Evolutionary conservation across 2,329 filamentous ascomycete species (phyloP), one percentile per base, ranked within the genome.

Genomic region (Periglandula ipomoeae): DNA sequence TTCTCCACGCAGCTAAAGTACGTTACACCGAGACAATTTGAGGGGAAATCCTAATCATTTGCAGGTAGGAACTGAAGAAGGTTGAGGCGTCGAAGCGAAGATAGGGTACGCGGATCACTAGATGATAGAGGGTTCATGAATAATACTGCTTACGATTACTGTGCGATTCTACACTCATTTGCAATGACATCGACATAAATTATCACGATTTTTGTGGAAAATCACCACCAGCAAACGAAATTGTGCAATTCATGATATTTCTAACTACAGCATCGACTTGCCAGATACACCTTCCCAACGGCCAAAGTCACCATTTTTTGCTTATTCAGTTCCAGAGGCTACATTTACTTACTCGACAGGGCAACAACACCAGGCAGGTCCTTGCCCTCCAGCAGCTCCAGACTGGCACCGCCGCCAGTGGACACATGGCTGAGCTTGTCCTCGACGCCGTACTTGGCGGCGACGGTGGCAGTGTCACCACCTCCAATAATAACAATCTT

Each of bases 401-500:
- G 77, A 61, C 85, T 91, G 58, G 93, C 93, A 73, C 93, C 93
- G 64, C 93, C 93, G 59, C 93, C 93, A 27, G 93, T 98, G 45
- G 89, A 95, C 55, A 98, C 93, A 75, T 98, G 93, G 76, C 89
- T 96, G 65, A 97, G 80, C 82, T 97, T 94, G 71, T 88, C 83
- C 79, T 98, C 93, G 55, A 88, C 91, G 48, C 84, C 84, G 70
- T 95, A 98, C 79, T 98, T 96, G 69, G 90, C 91, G 48, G 93
- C 93, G 43, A 97, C 93, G 52, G 93, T 98, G 45, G 93, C 93
- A 46, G 93, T 98, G 72, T 98, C 93, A 71, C 93, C 93, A 69
- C 93, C 93, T 54, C 93, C 93, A 56, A 98, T 96, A 73, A 98
- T 97, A 68, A 97, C 93, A 62, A 93, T 95, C 78, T 93, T 90